Evolutionary conservation across 2,329 filamentous ascomycete genomes (phyloP), one percentile per base, ranked within the genome.

Genomic region (Colletotrichum spinosum): DNA sequence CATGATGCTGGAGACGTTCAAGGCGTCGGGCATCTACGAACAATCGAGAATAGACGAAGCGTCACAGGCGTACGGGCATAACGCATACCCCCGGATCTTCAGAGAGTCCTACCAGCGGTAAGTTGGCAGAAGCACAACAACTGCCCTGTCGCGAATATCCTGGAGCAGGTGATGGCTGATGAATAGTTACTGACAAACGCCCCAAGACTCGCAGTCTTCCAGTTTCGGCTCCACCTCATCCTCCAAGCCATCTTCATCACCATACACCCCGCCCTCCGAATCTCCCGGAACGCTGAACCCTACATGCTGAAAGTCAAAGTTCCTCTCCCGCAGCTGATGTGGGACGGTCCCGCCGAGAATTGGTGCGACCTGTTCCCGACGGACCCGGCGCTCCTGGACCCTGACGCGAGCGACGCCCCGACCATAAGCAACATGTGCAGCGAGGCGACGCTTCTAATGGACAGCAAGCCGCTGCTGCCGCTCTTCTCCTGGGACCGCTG

Each of bases 221-320:
- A 65, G 10, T 65, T 62, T 52, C 61, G 62, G 12, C 46, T 65
- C 7, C 57, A 65, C 15, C 53, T 65, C 6, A 62, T 65, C 4
- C 52, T 65, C 33, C 58, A 65, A 60, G 60, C 62, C 11, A n/a
- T 65, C 9, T 65, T 53, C 6, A 56, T 65, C 8, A 62, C 58
- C 10, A 60, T 55, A 62, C 46, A 62, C 12, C 62, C 62, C 1
- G 41, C 46, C 7, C 46, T 65, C 11, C 46, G 45, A 41, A 44
- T 65, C 33, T 56, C 58, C 33, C 46, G 41, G 15, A 65, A 55
- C 41, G 58, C 58, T 33, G 57, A 65, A 33, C 62, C 62, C 9
- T 35, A 41, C 4, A 55, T 65, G 41, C 52, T 65, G 6, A 42
- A 13, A 9, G 13, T 65, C 9, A 48, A 56, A 4, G 38, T 65